Base-by-base conservation (phyloP, 495 filamentous ascomycete genomes). In the Xylona heveae region DNA sequence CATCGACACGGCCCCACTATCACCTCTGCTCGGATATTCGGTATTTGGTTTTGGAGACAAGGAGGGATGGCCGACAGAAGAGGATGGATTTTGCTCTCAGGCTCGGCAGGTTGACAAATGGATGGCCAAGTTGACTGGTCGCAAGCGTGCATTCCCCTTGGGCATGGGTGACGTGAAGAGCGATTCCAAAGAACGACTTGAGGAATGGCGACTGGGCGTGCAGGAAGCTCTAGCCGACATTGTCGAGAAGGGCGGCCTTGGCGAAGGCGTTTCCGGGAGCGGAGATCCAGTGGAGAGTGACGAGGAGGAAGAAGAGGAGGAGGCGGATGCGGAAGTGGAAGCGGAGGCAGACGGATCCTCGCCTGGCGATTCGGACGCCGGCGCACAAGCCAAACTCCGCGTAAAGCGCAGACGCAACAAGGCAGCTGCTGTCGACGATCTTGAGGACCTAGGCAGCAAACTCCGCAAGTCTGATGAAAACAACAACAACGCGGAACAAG, bases 31-130 rank as follows among this genome's bases (percentile, higher is more conserved):
- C 3, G 85, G 85, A 7, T 95, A 90, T 44, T 78, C 76, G 0
- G 85, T 95, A 2, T 94, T 94, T 58, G 85, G 85, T 0, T 74
- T 93, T 42, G 85, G 85, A 13, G 85, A 95, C 47, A 68, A 66
- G 34, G 77, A 84, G 46, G 81, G 75, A 27, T 95, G 85, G 85
- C 78, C 81, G 2, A 79, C 73, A 0, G 80, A 84, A 43, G 72
- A 76, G 34, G 79, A 90, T 40, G 85, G 84, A 0, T 95, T 79
- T 50, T 93, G 85, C 46, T 78, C 74, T 19, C 83, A 95, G 45
- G 85, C 84, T 0, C 73, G 70, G 43, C 71, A 88, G 33, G 59
- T 88, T 1, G 85, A 95, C 43, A 84, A 73, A 45, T 95, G 85
- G 88, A 76, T 95, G 71, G 84, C 85, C 21, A 88, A 75, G 42